phyloP scores from a whole-genome alignment of 2,329 filamentous ascomycete genomes.

The Monosporascus sp. region DNA sequence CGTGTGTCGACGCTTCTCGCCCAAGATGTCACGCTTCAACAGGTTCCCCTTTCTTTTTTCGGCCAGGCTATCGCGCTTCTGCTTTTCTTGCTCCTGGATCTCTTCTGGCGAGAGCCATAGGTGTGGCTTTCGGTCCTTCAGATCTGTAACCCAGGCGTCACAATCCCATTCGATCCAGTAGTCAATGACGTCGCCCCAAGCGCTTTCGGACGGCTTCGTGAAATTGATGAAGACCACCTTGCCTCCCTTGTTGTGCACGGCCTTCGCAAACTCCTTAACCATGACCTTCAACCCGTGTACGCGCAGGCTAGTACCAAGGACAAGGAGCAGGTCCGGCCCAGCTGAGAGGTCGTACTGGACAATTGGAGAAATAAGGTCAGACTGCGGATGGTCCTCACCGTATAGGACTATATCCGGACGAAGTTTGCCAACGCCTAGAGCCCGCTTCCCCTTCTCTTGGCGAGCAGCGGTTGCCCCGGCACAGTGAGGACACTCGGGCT shows the following conservation, averaged over 20 bases:
- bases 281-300: slow-evolving; percentile 69
- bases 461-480: slow-evolving; percentile 56
- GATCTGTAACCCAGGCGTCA: slow-evolving; percentile 64
- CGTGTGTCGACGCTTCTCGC: slow-evolving; percentile 14
- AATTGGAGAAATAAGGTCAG: slow-evolving; percentile 62
- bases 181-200: slow-evolving; percentile 68
- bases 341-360: slow-evolving; percentile 62
- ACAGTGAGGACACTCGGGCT: slow-evolving; percentile 64
- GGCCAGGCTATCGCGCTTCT: slow-evolving; percentile 30
- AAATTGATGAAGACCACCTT: slow-evolving; percentile 70
- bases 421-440: slow-evolving; percentile 61
- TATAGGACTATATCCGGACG: slow-evolving; percentile 71
- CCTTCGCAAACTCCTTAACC: slow-evolving; percentile 66
- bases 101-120: slow-evolving; percentile 51
- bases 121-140: slow-evolving; percentile 53
- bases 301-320: slow-evolving; percentile 65
- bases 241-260: slow-evolving; percentile 62
- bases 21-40: slow-evolving; percentile 15
- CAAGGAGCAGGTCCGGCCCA: slow-evolving; percentile 61
- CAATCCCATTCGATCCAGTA: slow-evolving; percentile 73
- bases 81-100: slow-evolving; percentile 34
- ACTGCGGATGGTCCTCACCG: slow-evolving; percentile 66
- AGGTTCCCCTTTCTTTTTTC: slow-evolving; percentile 19
- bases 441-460: slow-evolving; percentile 60
- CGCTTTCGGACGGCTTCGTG: slow-evolving; percentile 65